A percentile compares a stretch with the other conserved stretches of the same genome.
phyloP scores from a whole-genome alignment of 2,329 filamentous ascomycete genomes.

The Periglandula ipomoeae region DNA sequence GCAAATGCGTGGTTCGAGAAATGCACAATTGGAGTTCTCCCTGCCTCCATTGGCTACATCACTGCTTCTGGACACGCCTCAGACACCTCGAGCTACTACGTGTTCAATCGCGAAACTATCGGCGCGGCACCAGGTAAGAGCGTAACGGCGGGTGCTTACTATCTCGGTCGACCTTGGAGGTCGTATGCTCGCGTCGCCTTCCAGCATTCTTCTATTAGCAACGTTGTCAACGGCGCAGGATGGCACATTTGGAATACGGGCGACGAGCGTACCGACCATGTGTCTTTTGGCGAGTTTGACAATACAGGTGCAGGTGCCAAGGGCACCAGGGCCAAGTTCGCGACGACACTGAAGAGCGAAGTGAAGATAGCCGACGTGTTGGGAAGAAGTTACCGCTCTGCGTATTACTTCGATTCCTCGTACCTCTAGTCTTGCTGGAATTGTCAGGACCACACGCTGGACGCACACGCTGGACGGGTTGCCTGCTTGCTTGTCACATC shows the following conservation, averaged over 20 bases:
- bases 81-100: neutral
- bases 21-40: constrained; percentile 13
- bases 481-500: no score
- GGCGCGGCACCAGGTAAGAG: neutral
- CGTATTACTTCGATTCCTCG: neutral
- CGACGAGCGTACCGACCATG: neutral
- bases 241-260: neutral
- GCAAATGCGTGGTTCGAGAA: constrained; percentile 32
- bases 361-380: neutral
- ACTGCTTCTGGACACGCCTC: neutral
- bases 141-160: neutral
- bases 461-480: no score
- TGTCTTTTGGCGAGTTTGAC: neutral
- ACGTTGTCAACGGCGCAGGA: neutral
- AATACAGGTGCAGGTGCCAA: neutral
- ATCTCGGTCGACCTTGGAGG: constrained; percentile 1
- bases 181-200: neutral
- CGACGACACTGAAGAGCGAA: fast-evolving
- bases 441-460: no score
- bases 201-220: neutral
- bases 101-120: neutral
- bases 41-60: neutral
- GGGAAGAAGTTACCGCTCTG: neutral
- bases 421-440: neutral
- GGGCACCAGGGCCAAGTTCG: neutral